Evolutionary conservation across 75 land plant species (phyloP).

Genomic region (Selaginella tamariscina): DNA sequence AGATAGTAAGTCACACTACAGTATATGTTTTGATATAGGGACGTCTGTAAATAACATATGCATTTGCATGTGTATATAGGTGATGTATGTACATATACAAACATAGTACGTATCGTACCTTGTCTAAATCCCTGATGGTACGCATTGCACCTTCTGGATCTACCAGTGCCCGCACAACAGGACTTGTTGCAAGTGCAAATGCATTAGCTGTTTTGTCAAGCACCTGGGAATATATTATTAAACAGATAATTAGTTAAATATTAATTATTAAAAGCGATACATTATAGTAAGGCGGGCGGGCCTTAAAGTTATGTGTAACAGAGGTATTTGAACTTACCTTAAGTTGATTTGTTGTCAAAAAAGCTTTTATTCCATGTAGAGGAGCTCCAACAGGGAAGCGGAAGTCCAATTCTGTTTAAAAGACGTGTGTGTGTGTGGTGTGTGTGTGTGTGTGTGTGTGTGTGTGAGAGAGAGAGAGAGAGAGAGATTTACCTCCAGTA

Average conservation of each 20-base stretch:
- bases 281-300: too few relatives aligned
- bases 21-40: too few relatives aligned
- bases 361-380: slow-evolving; percentile 83
- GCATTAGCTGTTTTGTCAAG: slow-evolving; percentile 93
- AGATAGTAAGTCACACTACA: too few relatives aligned
- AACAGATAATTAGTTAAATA: too few relatives aligned
- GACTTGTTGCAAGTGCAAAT: slow-evolving; percentile 83
- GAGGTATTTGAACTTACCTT: slow-evolving; percentile 30
- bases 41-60: too few relatives aligned
- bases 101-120: slow-evolving; percentile 28
- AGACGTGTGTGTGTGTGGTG: too few relatives aligned
- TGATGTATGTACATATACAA: not conserved
- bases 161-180: slow-evolving; percentile 79
- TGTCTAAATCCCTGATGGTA: slow-evolving; percentile 63
- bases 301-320: not conserved
- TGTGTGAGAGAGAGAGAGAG: not conserved
- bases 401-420: slow-evolving; percentile 78
- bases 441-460: too few relatives aligned
- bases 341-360: slow-evolving; percentile 85
- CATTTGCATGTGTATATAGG: too few relatives aligned
- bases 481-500: slow-evolving; percentile 54
- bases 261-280: too few relatives aligned
- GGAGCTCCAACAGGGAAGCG: slow-evolving; percentile 92
- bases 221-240: slow-evolving; percentile 31
- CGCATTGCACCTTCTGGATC: slow-evolving; percentile 93